Conservation (phyloP, 2,329 filamentous ascomycete species). For the Chaetomium sp. region DNA sequence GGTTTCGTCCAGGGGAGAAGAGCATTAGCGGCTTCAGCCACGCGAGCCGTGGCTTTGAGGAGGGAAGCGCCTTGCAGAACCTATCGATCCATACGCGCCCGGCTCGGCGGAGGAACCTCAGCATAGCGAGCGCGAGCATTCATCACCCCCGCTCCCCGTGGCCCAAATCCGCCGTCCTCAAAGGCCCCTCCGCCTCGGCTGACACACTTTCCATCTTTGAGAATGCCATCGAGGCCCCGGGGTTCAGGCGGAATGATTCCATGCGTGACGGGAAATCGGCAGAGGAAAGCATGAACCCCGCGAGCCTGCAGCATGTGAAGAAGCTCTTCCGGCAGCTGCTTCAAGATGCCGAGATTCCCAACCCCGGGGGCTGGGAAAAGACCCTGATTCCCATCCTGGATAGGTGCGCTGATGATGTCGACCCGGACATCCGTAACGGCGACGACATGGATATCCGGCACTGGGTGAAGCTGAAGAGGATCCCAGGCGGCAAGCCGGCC, state of each 20-base stretch:
- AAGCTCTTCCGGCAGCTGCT: constrained; percentile 83
- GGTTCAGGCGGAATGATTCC: constrained; percentile 76
- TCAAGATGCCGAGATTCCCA: constrained; percentile 72
- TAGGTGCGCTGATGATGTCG: constrained; percentile 89
- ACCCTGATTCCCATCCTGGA: constrained; percentile 88
- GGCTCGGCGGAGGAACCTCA: constrained; percentile 76
- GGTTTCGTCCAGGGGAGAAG: constrained; percentile 73
- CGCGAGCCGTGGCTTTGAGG: constrained; percentile 69
- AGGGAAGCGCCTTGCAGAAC: constrained; percentile 58
- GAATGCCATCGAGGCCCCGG: constrained; percentile 44
- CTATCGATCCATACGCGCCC: constrained; percentile 63
- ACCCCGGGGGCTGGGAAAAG: constrained; percentile 80
- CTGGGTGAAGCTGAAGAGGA: constrained; percentile 96
- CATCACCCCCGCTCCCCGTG: constrained; percentile 74
- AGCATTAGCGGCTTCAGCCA: constrained; percentile 71
- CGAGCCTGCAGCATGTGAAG: constrained; percentile 85
- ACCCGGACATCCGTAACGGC: constrained; percentile 84
- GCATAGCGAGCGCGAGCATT: constrained; percentile 72
- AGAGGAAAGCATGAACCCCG: constrained; percentile 81
- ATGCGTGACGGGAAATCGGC: constrained; percentile 74
- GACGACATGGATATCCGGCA: constrained; percentile 97
- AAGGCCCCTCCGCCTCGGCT: constrained; percentile 57
- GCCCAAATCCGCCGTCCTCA: constrained; percentile 58
- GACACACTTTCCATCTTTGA: constrained; percentile 55
- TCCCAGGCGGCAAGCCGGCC: constrained; percentile 83